Evolutionary conservation across 2,329 filamentous ascomycete genomes (phyloP).

Genomic region (Didymosphaeria variabile): DNA sequence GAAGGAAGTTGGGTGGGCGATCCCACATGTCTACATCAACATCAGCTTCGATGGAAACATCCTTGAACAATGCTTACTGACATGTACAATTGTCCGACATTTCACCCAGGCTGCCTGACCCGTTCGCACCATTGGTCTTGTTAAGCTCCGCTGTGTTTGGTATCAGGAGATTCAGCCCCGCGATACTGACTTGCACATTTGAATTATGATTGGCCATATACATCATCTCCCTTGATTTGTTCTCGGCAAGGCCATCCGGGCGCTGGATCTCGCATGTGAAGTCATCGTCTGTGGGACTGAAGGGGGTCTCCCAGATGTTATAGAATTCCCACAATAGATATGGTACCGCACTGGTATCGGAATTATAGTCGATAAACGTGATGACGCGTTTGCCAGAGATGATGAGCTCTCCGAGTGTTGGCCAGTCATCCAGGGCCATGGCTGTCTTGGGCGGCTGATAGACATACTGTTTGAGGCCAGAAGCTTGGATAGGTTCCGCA

Average conservation of each 20-base stretch:
- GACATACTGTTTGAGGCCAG: slow-evolving; percentile 76
- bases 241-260: slow-evolving; percentile 70
- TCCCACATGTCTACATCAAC: slow-evolving; percentile 38
- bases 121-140: slow-evolving; percentile 46
- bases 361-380: slow-evolving; percentile 57
- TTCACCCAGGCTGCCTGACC: slow-evolving; percentile 44
- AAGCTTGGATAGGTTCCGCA: slow-evolving; percentile 72
- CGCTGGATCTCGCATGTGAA: slow-evolving; percentile 85
- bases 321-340: slow-evolving; percentile 90
- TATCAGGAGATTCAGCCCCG: slow-evolving; percentile 41
- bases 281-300: slow-evolving; percentile 71
- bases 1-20: slow-evolving; percentile 52
- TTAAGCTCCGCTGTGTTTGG: slow-evolving; percentile 49
- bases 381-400: slow-evolving; percentile 49
- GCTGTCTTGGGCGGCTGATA: slow-evolving; percentile 80
- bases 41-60: slow-evolving; percentile 18
- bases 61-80: slow-evolving; percentile 30
- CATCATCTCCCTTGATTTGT: slow-evolving; percentile 67
- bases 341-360: slow-evolving; percentile 79
- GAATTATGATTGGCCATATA: slow-evolving; percentile 94
- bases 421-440: slow-evolving; percentile 83
- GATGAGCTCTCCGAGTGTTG: slow-evolving; percentile 73
- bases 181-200: slow-evolving; percentile 76
- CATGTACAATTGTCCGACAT: slow-evolving; percentile 45
- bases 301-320: slow-evolving; percentile 92